These are phyloP conservation scores for Marvania coccoides DNA, from an alignment of 139 green algal species.

Conservation along the genomic window DNA sequence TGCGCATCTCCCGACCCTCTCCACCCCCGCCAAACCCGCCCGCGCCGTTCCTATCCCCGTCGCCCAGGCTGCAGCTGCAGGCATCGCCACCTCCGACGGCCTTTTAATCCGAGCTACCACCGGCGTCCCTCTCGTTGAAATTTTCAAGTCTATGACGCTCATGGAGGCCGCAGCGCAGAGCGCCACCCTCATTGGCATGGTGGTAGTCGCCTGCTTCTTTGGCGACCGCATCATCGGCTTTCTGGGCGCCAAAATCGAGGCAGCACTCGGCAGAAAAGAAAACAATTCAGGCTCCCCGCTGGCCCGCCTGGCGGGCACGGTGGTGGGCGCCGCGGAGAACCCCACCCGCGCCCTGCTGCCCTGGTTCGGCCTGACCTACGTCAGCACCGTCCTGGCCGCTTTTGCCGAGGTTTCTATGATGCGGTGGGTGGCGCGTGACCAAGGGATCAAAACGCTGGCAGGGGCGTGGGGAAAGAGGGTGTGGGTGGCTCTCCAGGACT, in stretches of 20 bases:
- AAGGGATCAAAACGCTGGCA: too few relatives aligned
- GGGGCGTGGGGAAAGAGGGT: too few relatives aligned
- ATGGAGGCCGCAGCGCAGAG: neutral
- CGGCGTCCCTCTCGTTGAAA: neutral
- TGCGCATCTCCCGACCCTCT: too few relatives aligned
- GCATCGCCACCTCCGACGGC: neutral
- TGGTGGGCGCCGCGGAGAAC: neutral
- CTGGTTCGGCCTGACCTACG: neutral
- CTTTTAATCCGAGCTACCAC: neutral
- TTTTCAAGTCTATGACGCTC: neutral
- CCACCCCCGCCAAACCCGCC: too few relatives aligned
- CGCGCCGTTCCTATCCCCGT: neutral
- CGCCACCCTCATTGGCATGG: neutral
- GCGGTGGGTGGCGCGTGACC: too few relatives aligned
- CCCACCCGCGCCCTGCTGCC: neutral
- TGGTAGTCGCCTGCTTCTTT: neutral
- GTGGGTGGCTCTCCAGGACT: too few relatives aligned
- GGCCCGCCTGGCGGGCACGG: neutral
- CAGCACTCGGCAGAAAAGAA: neutral
- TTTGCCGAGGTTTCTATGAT: constrained; percentile 1
- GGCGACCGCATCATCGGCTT: neutral
- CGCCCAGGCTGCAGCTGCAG: neutral
- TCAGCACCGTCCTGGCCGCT: neutral
- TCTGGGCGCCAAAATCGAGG: neutral
- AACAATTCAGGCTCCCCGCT: neutral